A percentile compares a stretch with the other conserved stretches of the same genome.
phyloP scores from a whole-genome alignment of 148 eudicot genomes.

The Polygonum maritimum region DNA sequence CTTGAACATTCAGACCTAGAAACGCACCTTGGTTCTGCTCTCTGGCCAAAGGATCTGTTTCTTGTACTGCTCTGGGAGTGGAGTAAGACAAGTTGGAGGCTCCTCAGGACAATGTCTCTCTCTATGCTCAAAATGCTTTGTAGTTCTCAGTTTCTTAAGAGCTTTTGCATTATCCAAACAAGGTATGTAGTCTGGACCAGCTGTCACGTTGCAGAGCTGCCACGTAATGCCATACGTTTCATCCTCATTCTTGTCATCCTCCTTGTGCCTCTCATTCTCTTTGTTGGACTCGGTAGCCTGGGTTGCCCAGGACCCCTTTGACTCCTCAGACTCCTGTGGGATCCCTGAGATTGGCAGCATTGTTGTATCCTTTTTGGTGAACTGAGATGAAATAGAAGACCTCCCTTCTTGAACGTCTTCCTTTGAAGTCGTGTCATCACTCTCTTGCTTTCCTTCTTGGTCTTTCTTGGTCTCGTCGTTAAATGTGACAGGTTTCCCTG shows the following conservation, averaged over 20 bases:
- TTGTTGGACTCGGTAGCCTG: conserved; percentile 59
- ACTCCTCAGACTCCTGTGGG: conserved; percentile 67
- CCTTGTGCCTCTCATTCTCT: conserved; percentile 54
- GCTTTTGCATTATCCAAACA: conserved; percentile 78
- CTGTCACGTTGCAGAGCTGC: conserved; percentile 64
- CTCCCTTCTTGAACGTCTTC: not conserved
- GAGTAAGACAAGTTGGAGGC: conserved; percentile 60
- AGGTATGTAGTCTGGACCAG: conserved; percentile 73
- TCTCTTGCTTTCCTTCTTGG: conserved; percentile 21
- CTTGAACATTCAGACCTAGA: not conserved
- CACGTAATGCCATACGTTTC: conserved; percentile 37
- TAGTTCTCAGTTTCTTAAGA: conserved; percentile 29
- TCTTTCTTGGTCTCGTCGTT: conserved; percentile 29
- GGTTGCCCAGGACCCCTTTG: conserved; percentile 63
- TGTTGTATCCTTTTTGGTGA: conserved; percentile 14
- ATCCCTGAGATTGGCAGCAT: conserved; percentile 42
- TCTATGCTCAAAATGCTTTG: conserved; percentile 64
- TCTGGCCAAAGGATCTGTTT: conserved; percentile 57
- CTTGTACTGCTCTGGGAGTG: conserved; percentile 59
- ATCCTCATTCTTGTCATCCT: conserved; percentile 12
- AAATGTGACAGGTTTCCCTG: conserved; percentile 22
- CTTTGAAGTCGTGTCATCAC: conserved; percentile 13
- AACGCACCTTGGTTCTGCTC: conserved; percentile 69
- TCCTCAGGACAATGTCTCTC: conserved; percentile 87
- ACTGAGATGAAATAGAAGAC: not conserved